These are phyloP conservation scores for Cytospora piceicola DNA, from an alignment of 2,329 filamentous ascomycete species.

Conservation along the genomic window DNA sequence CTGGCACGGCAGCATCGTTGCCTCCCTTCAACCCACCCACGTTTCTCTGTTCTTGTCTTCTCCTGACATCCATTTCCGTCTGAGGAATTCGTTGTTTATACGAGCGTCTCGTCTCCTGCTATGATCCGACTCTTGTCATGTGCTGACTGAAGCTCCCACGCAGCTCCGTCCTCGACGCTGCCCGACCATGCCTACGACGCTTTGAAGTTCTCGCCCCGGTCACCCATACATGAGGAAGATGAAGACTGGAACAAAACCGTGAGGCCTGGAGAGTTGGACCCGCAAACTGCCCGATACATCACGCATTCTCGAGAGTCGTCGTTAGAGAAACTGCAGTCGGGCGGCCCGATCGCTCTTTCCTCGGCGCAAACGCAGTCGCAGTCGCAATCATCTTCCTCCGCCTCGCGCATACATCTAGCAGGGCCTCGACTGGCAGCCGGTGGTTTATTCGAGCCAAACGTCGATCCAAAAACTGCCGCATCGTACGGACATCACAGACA, in stretches of 20 bases:
- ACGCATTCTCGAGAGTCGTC: constrained; percentile 64
- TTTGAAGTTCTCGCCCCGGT: constrained; percentile 55
- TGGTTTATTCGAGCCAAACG: constrained; percentile 54
- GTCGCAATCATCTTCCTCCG: constrained; percentile 30
- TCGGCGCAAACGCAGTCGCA: constrained; percentile 37
- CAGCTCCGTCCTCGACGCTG: constrained; percentile 64
- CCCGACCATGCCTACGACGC: constrained; percentile 59
- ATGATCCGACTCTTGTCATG: background rate
- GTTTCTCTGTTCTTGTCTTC: constrained; percentile 15
- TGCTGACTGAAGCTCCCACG: constrained; percentile 32
- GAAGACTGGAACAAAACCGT: constrained; percentile 58
- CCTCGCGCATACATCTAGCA: constrained; percentile 46
- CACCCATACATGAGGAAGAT: constrained; percentile 57
- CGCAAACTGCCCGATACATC: constrained; percentile 44
- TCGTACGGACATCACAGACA: constrained; percentile 87
- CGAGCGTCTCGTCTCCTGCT: background rate
- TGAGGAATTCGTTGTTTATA: background rate
- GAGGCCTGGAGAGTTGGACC: constrained; percentile 50
- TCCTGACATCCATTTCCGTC: constrained; percentile 11
- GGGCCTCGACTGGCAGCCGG: constrained; percentile 47
- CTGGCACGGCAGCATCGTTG: constrained; percentile 15
- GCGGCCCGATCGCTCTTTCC: constrained; percentile 39
- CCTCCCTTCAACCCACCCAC: constrained; percentile 12
- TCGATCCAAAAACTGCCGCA: constrained; percentile 57
- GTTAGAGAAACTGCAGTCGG: constrained; percentile 54